Percentiles rank a stretch among this genome's conserved stretches.
Evolutionary conservation across 495 filamentous ascomycete species (phyloP).

Genomic region (Geopyxis carbonaria): DNA sequence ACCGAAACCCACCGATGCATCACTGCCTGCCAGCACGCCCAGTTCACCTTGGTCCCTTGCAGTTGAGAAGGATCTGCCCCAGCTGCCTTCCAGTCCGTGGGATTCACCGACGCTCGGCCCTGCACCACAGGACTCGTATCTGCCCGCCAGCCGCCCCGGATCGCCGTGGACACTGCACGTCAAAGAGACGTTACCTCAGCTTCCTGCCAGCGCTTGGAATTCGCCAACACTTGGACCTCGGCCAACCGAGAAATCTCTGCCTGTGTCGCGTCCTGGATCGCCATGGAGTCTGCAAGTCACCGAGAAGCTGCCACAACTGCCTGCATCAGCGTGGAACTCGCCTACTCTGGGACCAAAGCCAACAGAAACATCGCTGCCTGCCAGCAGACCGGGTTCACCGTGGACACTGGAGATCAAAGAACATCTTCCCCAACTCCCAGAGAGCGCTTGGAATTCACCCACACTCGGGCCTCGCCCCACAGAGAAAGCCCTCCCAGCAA

Average conservation of each 20-base stretch:
- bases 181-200: not conserved
- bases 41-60: not conserved
- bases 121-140: not conserved
- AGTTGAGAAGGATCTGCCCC: not conserved
- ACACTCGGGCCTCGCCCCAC: not conserved
- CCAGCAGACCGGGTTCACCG: not conserved
- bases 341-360: constrained; percentile 1
- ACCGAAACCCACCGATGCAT: not conserved
- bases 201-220: not conserved
- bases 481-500: constrained; percentile 3
- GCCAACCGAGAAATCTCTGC: not conserved
- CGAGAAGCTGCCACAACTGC: not conserved
- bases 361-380: not conserved
- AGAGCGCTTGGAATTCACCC: constrained; percentile 1
- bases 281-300: not conserved
- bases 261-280: not conserved
- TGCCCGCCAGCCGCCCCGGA: not conserved
- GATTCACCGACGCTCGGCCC: constrained; percentile 1
- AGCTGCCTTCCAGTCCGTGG: constrained; percentile 1
- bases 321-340: not conserved
- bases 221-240: not conserved
- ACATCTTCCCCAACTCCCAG: constrained; percentile 8
- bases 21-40: not conserved
- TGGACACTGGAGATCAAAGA: not conserved
- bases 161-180: constrained; percentile 1